Conservation (phyloP, 2,329 filamentous ascomycete genomes). For the Colletotrichum cuscutae region DNA sequence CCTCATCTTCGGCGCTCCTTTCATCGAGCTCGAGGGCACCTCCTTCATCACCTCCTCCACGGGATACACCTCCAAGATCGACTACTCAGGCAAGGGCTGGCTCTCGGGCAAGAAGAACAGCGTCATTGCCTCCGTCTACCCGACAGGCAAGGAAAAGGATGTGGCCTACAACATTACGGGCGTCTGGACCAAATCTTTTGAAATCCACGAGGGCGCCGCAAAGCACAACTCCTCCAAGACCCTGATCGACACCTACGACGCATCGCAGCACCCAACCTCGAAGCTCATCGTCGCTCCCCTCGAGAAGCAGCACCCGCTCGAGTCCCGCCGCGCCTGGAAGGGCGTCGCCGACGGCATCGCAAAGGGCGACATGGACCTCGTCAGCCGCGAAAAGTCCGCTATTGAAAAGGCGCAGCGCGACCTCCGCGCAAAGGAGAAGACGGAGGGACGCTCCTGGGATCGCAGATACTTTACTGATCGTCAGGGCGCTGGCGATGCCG, state of each 20-base stretch:
- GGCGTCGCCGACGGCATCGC: constrained; percentile 85
- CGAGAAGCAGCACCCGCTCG: constrained; percentile 85
- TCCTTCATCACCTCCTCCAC: constrained; percentile 88
- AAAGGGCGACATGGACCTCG: constrained; percentile 84
- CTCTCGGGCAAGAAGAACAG: constrained; percentile 95
- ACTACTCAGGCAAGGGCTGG: constrained; percentile 96
- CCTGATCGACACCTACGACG: constrained; percentile 70
- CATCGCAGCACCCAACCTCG: constrained; percentile 67
- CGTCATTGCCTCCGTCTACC: constrained; percentile 80
- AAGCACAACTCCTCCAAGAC: constrained; percentile 60
- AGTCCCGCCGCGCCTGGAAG: constrained; percentile 88
- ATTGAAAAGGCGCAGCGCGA: constrained; percentile 90
- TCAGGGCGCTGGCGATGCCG: constrained; percentile 53
- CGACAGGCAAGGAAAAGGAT: constrained; percentile 76
- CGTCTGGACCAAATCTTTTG: constrained; percentile 89
- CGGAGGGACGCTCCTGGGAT: constrained; percentile 82
- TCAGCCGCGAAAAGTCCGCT: constrained; percentile 82
- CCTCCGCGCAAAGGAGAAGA: constrained; percentile 77
- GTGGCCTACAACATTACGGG: constrained; percentile 85
- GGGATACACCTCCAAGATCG: constrained; percentile 88
- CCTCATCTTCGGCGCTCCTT: constrained; percentile 85
- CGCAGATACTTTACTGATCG: constrained; percentile 80
- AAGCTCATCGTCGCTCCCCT: constrained; percentile 77
- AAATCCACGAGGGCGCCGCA: constrained; percentile 74
- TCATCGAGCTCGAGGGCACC: constrained; percentile 87